phyloP scores from a whole-genome alignment of 805 yeast genomes.

The Ogataea chonburiensis region DNA sequence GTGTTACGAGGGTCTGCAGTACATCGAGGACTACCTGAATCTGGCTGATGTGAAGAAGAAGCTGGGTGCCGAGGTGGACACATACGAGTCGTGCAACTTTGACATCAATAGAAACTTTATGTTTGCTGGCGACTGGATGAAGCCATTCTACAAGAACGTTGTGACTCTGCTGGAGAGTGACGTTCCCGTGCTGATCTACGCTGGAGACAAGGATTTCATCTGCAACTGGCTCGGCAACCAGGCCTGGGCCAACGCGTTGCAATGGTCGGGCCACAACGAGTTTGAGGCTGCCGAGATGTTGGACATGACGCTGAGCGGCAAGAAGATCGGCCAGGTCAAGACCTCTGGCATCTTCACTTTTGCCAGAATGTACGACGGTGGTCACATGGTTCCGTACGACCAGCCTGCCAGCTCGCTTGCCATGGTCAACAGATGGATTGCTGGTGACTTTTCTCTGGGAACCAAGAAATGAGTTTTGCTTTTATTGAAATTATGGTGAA shows the following conservation, averaged over 20 bases:
- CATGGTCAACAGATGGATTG: conserved; percentile 74
- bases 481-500: conserved; percentile 1
- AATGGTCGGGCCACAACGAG: conserved; percentile 52
- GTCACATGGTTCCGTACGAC: conserved; percentile 91
- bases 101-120: conserved; percentile 49
- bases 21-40: conserved; percentile 53
- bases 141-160: conserved; percentile 59
- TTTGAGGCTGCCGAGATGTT: conserved; percentile 29
- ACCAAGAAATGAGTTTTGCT: conserved; percentile 19
- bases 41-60: conserved; percentile 51
- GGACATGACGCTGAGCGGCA: conserved; percentile 31
- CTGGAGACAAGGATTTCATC: conserved; percentile 93
- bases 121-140: conserved; percentile 64
- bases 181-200: conserved; percentile 80
- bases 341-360: conserved; percentile 70
- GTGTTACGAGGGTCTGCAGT: conserved; percentile 52
- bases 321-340: conserved; percentile 70
- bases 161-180: conserved; percentile 61
- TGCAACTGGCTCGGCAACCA: conserved; percentile 92
- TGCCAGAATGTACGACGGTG: conserved; percentile 76
- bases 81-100: conserved; percentile 51
- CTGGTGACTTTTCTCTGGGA: conserved; percentile 47
- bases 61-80: conserved; percentile 54
- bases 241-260: conserved; percentile 72
- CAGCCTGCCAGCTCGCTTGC: conserved; percentile 73